phyloP scores from a whole-genome alignment of 192 early-diverging fungal species.

The Coemansia sp. region DNA sequence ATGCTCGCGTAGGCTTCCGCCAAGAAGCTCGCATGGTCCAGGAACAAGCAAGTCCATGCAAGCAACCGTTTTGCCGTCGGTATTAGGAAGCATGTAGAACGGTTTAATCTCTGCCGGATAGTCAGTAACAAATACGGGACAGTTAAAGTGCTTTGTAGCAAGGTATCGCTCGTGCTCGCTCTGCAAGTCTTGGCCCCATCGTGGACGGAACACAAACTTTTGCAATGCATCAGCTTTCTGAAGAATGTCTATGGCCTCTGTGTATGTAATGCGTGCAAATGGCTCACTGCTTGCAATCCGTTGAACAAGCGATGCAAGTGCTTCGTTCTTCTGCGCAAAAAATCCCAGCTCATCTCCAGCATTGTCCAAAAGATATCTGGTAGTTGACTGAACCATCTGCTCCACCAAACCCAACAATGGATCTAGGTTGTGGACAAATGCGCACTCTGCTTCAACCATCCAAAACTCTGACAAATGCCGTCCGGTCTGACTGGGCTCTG shows the following conservation, averaged over 20 bases:
- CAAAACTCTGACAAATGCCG: constrained; percentile 92
- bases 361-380: constrained; percentile 57
- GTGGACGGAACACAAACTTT: constrained; percentile 63
- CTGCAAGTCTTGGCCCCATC: constrained; percentile 75
- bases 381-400: constrained; percentile 60
- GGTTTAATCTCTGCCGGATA: constrained; percentile 81
- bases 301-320: constrained; percentile 34
- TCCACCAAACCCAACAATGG: constrained; percentile 73
- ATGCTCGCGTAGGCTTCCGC: constrained; percentile 84
- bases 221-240: constrained; percentile 51
- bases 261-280: constrained; percentile 74
- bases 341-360: constrained; percentile 53
- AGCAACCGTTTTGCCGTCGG: constrained; percentile 66
- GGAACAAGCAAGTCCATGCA: constrained; percentile 86
- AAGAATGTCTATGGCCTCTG: constrained; percentile 73
- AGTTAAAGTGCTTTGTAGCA: constrained; percentile 58
- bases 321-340: constrained; percentile 62
- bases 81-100: constrained; percentile 82
- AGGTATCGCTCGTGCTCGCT: constrained; percentile 88
- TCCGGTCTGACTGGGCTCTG: constrained; percentile 77
- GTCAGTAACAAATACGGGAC: constrained; percentile 90
- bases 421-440: constrained; percentile 65
- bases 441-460: constrained; percentile 91
- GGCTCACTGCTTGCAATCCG: constrained; percentile 39
- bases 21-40: constrained; percentile 80